Conservation (phyloP, 2,329 filamentous ascomycete genomes). For the Microdochium trichocladiopsis region DNA sequence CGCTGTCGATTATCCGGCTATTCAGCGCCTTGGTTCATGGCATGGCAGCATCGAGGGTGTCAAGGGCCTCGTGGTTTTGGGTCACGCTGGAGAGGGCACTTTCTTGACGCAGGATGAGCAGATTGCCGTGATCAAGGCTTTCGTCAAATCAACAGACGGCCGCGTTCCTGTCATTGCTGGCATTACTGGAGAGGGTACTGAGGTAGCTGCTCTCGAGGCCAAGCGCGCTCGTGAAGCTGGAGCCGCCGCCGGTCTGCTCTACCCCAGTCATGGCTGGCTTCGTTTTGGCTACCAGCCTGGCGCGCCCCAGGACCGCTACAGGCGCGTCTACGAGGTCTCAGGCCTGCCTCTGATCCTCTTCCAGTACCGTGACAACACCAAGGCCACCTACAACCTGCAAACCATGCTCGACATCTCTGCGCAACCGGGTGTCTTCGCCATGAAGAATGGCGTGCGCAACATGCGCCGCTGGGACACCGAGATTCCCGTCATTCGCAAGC, state of each 20-base stretch:
- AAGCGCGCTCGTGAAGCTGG: constrained; percentile 42
- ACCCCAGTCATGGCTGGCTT: constrained; percentile 46
- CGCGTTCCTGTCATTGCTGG: constrained; percentile 44
- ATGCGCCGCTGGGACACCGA: constrained; percentile 51
- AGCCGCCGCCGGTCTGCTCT: constrained; percentile 41
- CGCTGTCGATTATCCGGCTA: constrained; percentile 41
- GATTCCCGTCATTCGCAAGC: constrained; percentile 41
- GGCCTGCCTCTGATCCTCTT: constrained; percentile 43
- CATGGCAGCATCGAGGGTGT: constrained; percentile 42
- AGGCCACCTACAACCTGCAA: constrained; percentile 42
- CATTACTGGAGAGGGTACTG: constrained; percentile 44
- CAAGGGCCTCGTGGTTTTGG: constrained; percentile 44
- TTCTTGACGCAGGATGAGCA: constrained; percentile 44
- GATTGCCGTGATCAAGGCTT: constrained; percentile 40
- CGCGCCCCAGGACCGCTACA: constrained; percentile 44
- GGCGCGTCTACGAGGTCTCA: constrained; percentile 39
- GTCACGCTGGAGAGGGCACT: constrained; percentile 47
- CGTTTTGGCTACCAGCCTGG: constrained; percentile 47
- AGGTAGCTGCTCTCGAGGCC: constrained; percentile 43
- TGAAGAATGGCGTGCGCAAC: constrained; percentile 50
- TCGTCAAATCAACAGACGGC: constrained; percentile 42
- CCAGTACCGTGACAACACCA: constrained; percentile 46
- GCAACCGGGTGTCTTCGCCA: constrained; percentile 43
- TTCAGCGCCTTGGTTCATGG: constrained; percentile 45
- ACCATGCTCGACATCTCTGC: constrained; percentile 46